These are phyloP conservation scores for Salix viminalis DNA, from an alignment of 345 rosid genomes.

Conservation along the genomic window DNA sequence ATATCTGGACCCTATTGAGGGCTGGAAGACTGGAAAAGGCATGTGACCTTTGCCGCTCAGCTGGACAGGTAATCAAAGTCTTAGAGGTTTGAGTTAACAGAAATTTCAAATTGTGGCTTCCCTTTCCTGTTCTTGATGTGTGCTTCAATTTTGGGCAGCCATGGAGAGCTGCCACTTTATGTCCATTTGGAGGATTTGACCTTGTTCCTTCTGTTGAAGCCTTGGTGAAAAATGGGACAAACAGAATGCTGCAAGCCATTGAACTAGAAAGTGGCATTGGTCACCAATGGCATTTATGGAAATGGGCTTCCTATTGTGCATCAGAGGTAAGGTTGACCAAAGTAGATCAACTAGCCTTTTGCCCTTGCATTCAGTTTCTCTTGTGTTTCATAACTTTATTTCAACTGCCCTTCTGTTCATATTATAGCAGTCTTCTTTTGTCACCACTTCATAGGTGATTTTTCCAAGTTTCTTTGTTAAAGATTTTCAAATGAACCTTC, in stretches of 20 bases:
- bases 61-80: constrained; percentile 71
- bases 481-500: constrained; percentile 1
- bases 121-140: constrained; percentile 3
- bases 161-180: constrained; percentile 92
- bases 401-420: background rate
- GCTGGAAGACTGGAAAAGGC: constrained; percentile 96
- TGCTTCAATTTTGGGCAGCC: constrained; percentile 46
- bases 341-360: background rate
- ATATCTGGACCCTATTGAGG: constrained; percentile 88
- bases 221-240: constrained; percentile 70
- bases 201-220: constrained; percentile 84
- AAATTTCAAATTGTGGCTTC: background rate
- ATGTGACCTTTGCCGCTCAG: constrained; percentile 86
- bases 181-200: constrained; percentile 82
- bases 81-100: constrained; percentile 1
- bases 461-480: background rate
- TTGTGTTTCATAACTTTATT: background rate
- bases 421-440: background rate
- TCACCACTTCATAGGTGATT: background rate
- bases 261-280: constrained; percentile 93
- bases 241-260: constrained; percentile 75
- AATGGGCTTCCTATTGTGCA: constrained; percentile 93
- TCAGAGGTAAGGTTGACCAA: constrained; percentile 60
- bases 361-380: background rate
- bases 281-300: constrained; percentile 84